Conservation (phyloP, 2,329 filamentous ascomycete genomes). For the Phyllosticta citribraziliensis region DNA sequence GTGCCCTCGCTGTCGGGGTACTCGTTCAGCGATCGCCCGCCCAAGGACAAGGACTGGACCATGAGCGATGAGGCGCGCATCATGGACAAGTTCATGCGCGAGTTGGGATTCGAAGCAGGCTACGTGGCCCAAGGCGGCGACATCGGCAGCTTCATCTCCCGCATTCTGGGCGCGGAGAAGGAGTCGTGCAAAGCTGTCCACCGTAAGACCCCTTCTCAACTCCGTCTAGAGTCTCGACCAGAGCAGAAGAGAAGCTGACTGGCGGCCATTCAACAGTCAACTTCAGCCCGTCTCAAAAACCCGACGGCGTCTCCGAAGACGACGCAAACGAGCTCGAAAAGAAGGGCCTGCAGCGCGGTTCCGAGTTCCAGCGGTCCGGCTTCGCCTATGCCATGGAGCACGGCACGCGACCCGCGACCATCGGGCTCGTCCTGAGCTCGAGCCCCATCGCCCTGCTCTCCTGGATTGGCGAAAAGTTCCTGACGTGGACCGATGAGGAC, state of each 20-base stretch:
- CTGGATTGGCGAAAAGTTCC: slow-evolving; percentile 51
- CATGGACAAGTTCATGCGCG: slow-evolving; percentile 45
- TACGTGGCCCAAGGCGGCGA: slow-evolving; percentile 52
- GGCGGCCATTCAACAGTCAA: slow-evolving; percentile 2
- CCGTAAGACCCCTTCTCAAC: slow-evolving; percentile 12
- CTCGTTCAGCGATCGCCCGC: slow-evolving; percentile 38
- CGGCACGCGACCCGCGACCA: slow-evolving; percentile 45
- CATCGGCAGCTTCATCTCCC: slow-evolving; percentile 38
- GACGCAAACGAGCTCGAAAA: slow-evolving; percentile 16
- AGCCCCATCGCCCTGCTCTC: slow-evolving; percentile 48
- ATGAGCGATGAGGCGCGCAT: slow-evolving; percentile 32
- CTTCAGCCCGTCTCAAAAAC: slow-evolving; percentile 14
- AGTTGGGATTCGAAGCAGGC: slow-evolving; percentile 42
- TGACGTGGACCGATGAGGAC: slow-evolving; percentile 43
- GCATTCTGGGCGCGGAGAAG: slow-evolving; percentile 30
- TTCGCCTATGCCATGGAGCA: slow-evolving; percentile 45
- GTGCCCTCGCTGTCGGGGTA: slow-evolving; percentile 50
- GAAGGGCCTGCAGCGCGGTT: slow-evolving; percentile 11
- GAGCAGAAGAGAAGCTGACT: not conserved
- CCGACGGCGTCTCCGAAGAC: slow-evolving; percentile 15
- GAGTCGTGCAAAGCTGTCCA: slow-evolving; percentile 39
- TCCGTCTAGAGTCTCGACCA: not conserved
- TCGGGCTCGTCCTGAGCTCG: slow-evolving; percentile 45
- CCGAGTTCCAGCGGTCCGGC: slow-evolving; percentile 32
- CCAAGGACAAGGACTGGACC: slow-evolving; percentile 36